Conservation (phyloP, 2,329 filamentous ascomycete genomes). For the Triangularia setosa region DNA sequence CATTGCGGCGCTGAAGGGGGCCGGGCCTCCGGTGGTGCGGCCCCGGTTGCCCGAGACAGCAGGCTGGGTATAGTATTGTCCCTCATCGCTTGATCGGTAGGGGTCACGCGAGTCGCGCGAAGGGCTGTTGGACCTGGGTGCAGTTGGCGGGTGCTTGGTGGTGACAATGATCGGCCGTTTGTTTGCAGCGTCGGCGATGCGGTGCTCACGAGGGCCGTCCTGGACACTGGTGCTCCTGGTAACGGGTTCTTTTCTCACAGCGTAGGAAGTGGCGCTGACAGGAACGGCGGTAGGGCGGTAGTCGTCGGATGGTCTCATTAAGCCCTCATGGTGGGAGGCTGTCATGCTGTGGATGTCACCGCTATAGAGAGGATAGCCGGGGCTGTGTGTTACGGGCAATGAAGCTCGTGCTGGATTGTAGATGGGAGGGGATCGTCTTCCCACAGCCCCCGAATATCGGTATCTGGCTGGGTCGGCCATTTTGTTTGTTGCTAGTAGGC, state of each 20-base stretch:
- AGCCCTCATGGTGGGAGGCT: conserved; percentile 32
- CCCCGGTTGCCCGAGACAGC: conserved; percentile 51
- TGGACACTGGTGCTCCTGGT: conserved; percentile 45
- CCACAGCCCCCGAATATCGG: conserved; percentile 19
- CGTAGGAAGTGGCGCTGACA: conserved; percentile 53
- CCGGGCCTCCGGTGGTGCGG: conserved; percentile 42
- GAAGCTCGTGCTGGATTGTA: conserved; percentile 52
- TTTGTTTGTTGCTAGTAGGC: conserved; percentile 1
- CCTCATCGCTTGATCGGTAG: conserved; percentile 50
- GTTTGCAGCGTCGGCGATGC: conserved; percentile 46
- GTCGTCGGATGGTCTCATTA: conserved; percentile 29
- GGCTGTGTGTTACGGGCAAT: conserved; percentile 46
- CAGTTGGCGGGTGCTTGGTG: conserved; percentile 42
- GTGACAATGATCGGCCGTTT: conserved; percentile 56
- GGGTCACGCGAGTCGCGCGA: conserved; percentile 47
- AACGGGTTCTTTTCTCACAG: conserved; percentile 50
- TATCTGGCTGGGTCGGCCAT: conserved; percentile 27
- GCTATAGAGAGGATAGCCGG: conserved; percentile 47
- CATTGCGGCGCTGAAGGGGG: conserved; percentile 45
- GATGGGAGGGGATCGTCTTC: conserved; percentile 27
- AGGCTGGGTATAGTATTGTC: conserved; percentile 52
- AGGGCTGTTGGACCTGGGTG: conserved; percentile 43
- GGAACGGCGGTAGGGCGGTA: conserved; percentile 33
- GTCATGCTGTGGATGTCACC: conserved; percentile 54
- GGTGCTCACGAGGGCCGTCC: conserved; percentile 44